Conservation (phyloP, 805 yeast genomes). For the Ogataea nitratoaversa region DNA sequence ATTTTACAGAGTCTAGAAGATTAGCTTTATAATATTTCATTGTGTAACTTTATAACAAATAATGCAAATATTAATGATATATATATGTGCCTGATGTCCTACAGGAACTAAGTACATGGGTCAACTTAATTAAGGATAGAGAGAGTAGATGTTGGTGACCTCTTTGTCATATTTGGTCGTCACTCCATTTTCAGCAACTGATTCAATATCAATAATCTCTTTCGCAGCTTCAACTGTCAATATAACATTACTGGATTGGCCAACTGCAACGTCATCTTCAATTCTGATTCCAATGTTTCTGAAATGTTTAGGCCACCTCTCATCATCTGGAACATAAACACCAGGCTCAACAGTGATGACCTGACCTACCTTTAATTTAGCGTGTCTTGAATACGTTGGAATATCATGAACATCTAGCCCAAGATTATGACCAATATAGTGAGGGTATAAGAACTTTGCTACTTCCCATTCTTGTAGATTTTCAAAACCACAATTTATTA, state of each 20-base stretch:
- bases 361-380: conserved; percentile 58
- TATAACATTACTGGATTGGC: conserved; percentile 47
- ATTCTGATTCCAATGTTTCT: conserved; percentile 90
- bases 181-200: conserved; percentile 56
- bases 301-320: conserved; percentile 71
- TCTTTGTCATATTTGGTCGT: conserved; percentile 43
- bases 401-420: conserved; percentile 90
- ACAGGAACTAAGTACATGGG: too few species aligned
- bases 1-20: conserved; percentile 11
- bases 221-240: conserved; percentile 82
- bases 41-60: too few species aligned
- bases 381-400: conserved; percentile 57
- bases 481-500: conserved; percentile 68
- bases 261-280: conserved; percentile 89
- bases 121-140: conserved; percentile 9
- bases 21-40: too few species aligned
- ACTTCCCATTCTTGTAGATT: conserved; percentile 48
- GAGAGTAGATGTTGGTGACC: conserved; percentile 28
- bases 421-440: conserved; percentile 90
- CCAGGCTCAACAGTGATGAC: conserved; percentile 97
- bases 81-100: too few species aligned
- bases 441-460: conserved; percentile 71
- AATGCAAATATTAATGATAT: too few species aligned
- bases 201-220: conserved; percentile 79
- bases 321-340: conserved; percentile 74